phyloP scores from a whole-genome alignment of 345 rosid species.

The Brassica napus region Da-Ae NC_063452.1:787001-787500 shows the following conservation, averaged over 20 bases:
- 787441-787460: too few relatives aligned
- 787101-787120: constrained; percentile 26
- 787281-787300: not conserved
- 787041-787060: constrained; percentile 38
- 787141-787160: constrained; percentile 24
- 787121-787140: constrained; percentile 17
- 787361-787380: not conserved
- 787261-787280: not conserved
- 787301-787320: not conserved
- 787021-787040: constrained; percentile 24
- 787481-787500: not conserved
- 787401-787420: too few relatives aligned
- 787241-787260: constrained; percentile 4
- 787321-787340: not conserved
- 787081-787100: constrained; percentile 37
- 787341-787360: not conserved
- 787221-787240: not conserved
- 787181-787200: constrained; percentile 36
- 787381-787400: not conserved
- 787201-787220: constrained; percentile 39
- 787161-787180: constrained; percentile 36
- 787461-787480: too few relatives aligned
- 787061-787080: constrained; percentile 40
- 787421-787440: too few relatives aligned
- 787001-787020: not conserved